phyloP scores from a whole-genome alignment of 306 rosid genomes.

The Psophocarpus tetragonolobus region DNA sequence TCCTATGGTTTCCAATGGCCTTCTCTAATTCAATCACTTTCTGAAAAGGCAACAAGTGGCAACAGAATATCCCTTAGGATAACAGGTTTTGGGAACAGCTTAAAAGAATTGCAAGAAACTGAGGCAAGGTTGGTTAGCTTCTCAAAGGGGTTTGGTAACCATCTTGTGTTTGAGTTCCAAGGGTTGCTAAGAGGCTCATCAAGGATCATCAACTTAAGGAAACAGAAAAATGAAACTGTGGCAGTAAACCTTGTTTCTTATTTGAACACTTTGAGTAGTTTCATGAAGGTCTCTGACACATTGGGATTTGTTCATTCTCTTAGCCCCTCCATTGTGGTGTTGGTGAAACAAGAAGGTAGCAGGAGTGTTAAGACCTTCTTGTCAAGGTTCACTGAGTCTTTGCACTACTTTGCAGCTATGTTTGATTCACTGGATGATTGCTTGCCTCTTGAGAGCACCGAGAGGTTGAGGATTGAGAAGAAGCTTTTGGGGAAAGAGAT shows the following conservation, averaged over 20 bases:
- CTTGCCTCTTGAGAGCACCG: constrained; percentile 54
- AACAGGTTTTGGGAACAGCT: constrained; percentile 54
- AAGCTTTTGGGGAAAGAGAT: constrained; percentile 65
- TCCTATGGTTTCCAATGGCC: constrained; percentile 79
- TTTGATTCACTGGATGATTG: constrained; percentile 73
- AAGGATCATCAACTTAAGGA: constrained; percentile 40
- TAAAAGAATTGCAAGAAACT: constrained; percentile 56
- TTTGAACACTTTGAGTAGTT: constrained; percentile 35
- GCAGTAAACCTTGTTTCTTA: constrained; percentile 62
- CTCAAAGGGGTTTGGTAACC: constrained; percentile 50
- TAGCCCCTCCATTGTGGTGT: constrained; percentile 46
- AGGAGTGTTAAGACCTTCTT: constrained; percentile 43
- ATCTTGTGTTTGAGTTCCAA: constrained; percentile 60
- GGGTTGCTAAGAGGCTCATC: constrained; percentile 47
- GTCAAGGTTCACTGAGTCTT: constrained; percentile 63
- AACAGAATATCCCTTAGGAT: constrained; percentile 48
- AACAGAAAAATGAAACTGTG: constrained; percentile 52
- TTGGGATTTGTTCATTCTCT: constrained; percentile 50
- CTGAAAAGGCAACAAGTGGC: constrained; percentile 54
- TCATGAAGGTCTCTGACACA: constrained; percentile 42
- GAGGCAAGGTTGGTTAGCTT: constrained; percentile 56
- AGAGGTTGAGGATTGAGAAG: constrained; percentile 70
- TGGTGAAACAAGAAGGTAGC: constrained; percentile 66
- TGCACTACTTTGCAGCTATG: constrained; percentile 72
- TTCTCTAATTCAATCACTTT: constrained; percentile 67